Conservation (phyloP, 805 yeast species). For the Nakazawaea sp. region DNA sequence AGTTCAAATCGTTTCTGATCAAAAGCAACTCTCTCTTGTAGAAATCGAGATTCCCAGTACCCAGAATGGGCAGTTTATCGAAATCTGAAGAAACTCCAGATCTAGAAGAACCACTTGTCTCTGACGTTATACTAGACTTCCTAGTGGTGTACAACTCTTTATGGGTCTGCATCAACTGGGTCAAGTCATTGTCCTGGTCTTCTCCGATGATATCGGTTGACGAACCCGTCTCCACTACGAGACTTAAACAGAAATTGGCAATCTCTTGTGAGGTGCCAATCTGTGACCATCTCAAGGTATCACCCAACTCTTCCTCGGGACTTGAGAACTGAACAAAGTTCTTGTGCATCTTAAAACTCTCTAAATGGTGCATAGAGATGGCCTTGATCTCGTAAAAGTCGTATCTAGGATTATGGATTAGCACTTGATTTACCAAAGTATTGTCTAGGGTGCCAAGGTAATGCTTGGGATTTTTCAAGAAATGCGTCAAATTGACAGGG, state of each 20-base stretch:
- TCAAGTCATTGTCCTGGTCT: constrained; percentile 6
- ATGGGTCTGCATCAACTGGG: constrained; percentile 15
- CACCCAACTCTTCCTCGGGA: constrained; percentile 27
- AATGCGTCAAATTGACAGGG: constrained; percentile 41
- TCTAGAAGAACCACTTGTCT: neutral
- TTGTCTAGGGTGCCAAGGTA: constrained; percentile 14
- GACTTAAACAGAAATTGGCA: constrained; percentile 23
- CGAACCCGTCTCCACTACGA: constrained; percentile 10
- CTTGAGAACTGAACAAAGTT: constrained; percentile 28
- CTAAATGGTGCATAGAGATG: constrained; percentile 21
- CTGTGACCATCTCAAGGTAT: constrained; percentile 19
- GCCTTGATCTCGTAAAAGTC: constrained; percentile 25
- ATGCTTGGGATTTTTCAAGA: constrained; percentile 34
- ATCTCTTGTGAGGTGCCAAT: constrained; percentile 29
- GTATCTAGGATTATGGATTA: constrained; percentile 12
- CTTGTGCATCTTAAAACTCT: constrained; percentile 41
- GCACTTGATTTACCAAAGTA: constrained; percentile 1
- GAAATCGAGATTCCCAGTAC: constrained; percentile 27
- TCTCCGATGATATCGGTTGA: too few species aligned
- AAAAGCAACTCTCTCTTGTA: constrained; percentile 54
- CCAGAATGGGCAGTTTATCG: neutral
- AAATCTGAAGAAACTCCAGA: neutral
- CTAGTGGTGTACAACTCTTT: constrained; percentile 14
- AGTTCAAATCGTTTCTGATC: constrained; percentile 53
- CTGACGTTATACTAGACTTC: neutral